Evolutionary conservation across 2,329 filamentous ascomycete species (phyloP).

Genomic region (Mariannaea elegans): DNA sequence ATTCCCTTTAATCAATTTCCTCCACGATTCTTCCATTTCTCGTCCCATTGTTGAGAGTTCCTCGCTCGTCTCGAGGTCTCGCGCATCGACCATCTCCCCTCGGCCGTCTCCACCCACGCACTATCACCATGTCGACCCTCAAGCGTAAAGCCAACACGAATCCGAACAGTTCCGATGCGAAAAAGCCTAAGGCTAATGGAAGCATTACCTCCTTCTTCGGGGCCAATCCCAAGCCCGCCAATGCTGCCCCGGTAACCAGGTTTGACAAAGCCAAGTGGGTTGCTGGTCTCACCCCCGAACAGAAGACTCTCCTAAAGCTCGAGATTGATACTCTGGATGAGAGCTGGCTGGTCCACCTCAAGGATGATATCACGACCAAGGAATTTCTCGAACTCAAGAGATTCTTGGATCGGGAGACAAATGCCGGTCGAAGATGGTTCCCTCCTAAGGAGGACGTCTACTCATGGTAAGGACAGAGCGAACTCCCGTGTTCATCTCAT

Average conservation of each 20-base stretch:
- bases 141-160: conserved; percentile 72
- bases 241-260: conserved; percentile 53
- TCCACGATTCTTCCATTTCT: conserved; percentile 29
- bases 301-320: conserved; percentile 81
- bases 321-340: conserved; percentile 94
- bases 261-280: conserved; percentile 95
- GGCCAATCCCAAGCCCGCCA: conserved; percentile 63
- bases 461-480: conserved; percentile 75
- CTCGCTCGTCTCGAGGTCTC: conserved; percentile 28
- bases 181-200: conserved; percentile 77
- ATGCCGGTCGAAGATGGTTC: conserved; percentile 80
- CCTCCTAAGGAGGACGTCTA: conserved; percentile 91
- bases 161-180: conserved; percentile 59
- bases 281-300: conserved; percentile 79
- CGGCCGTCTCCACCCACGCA: conserved; percentile 29
- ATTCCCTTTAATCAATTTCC: conserved; percentile 5
- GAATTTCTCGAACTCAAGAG: conserved; percentile 89
- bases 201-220: conserved; percentile 93
- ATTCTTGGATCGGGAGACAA: conserved; percentile 83
- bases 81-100: conserved; percentile 29
- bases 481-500: neutral
- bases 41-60: conserved; percentile 19
- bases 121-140: conserved; percentile 59
- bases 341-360: conserved; percentile 89
- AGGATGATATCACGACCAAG: conserved; percentile 81